Conservation (phyloP, 176 grass and related monocot species). For the Zea luxurians region DNA sequence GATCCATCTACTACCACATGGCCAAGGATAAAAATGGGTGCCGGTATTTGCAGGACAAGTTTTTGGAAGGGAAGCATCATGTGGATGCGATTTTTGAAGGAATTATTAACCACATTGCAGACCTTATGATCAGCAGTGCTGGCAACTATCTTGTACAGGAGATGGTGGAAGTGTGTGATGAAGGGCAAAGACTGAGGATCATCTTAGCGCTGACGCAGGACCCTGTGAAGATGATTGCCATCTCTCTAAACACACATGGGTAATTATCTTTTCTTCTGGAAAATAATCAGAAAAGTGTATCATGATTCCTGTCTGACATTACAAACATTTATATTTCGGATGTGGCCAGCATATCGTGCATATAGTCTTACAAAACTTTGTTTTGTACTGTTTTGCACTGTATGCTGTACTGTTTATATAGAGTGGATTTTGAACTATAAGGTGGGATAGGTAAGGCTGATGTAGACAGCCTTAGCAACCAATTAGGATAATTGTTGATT, state of each 20-base stretch:
- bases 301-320: background rate
- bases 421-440: too few species aligned
- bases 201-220: constrained; percentile 55
- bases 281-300: constrained; percentile 1
- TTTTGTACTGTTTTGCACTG: too few species aligned
- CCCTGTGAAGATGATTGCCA: constrained; percentile 48
- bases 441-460: too few species aligned
- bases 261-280: constrained; percentile 43
- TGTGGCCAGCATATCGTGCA: too few species aligned
- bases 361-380: too few species aligned
- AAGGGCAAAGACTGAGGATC: constrained; percentile 63
- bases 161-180: constrained; percentile 70
- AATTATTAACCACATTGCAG: constrained; percentile 60
- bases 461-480: background rate
- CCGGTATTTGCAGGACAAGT: constrained; percentile 65
- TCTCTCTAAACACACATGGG: constrained; percentile 83
- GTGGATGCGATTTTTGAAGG: constrained; percentile 72
- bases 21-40: constrained; percentile 77
- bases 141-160: constrained; percentile 94
- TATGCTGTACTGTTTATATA: too few species aligned
- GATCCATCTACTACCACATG: constrained; percentile 55
- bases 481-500: constrained; percentile 17
- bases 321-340: background rate
- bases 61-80: constrained; percentile 62
- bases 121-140: constrained; percentile 70